These are phyloP conservation scores for Benincasa hispida DNA, from an alignment of 306 rosid species.

Conservation along the genomic window DNA sequence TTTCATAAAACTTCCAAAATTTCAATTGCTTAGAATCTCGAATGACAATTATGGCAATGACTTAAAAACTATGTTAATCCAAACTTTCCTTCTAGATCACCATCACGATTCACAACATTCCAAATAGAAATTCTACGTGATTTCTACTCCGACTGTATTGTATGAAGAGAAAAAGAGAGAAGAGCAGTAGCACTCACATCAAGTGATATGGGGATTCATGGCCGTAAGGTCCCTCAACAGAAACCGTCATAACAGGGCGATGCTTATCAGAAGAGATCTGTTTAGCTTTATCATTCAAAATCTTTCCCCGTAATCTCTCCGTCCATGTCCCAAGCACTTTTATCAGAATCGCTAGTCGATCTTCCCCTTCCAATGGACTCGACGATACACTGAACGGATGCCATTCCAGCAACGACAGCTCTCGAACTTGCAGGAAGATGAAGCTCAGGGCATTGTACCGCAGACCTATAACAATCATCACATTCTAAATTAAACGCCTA, in stretches of 20 bases:
- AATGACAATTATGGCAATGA: too few species aligned
- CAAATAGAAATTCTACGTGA: too few species aligned
- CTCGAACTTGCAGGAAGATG: slow-evolving; percentile 76
- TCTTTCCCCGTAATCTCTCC: slow-evolving; percentile 28
- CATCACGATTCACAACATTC: too few species aligned
- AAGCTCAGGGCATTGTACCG: slow-evolving; percentile 90
- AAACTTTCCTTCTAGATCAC: too few species aligned
- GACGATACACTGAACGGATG: slow-evolving; percentile 97
- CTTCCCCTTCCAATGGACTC: slow-evolving; percentile 80
- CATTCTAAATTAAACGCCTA: too few species aligned
- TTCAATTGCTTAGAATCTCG: too few species aligned
- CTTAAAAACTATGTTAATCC: too few species aligned
- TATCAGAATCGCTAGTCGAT: slow-evolving; percentile 65
- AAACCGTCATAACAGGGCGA: slow-evolving; percentile 35
- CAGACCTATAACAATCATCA: slow-evolving; percentile 24
- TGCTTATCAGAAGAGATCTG: slow-evolving; percentile 15
- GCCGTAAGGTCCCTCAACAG: slow-evolving; percentile 94
- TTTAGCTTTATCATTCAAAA: slow-evolving; percentile 14
- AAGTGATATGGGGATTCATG: slow-evolving; percentile 81
- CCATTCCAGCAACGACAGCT: slow-evolving; percentile 87
- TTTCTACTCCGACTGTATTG: too few species aligned
- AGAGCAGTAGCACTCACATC: slow-evolving; percentile 31
- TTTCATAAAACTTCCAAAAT: too few species aligned
- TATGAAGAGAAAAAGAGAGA: not conserved
- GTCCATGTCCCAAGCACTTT: slow-evolving; percentile 96